Evolutionary conservation across 2,329 filamentous ascomycete genomes (phyloP).

Genomic region (Paraconiothyrium sp.): DNA sequence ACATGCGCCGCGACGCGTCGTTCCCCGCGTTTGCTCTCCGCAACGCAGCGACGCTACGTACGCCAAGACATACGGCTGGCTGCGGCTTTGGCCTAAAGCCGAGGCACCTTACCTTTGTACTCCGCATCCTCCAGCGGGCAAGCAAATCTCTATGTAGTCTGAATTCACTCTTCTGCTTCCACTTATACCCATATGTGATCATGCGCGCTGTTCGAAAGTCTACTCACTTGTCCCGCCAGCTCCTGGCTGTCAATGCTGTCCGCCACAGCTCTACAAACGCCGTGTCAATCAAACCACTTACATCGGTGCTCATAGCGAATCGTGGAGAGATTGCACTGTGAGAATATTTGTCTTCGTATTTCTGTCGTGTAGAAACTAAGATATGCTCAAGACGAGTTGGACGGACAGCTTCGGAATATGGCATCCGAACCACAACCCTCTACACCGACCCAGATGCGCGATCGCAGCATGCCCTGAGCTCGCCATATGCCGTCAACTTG

Average conservation of each 20-base stretch:
- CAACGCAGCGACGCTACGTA: slow-evolving; percentile 16
- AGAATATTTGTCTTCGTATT: slow-evolving; percentile 24
- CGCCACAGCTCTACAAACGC: slow-evolving; percentile 44
- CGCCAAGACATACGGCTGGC: slow-evolving; percentile 34
- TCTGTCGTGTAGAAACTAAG: slow-evolving; percentile 17
- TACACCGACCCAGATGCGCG: slow-evolving; percentile 91
- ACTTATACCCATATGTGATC: slow-evolving; percentile 28
- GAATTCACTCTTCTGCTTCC: slow-evolving; percentile 5
- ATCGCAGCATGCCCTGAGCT: slow-evolving; percentile 87
- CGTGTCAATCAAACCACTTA: slow-evolving; percentile 55
- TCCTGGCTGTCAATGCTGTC: slow-evolving; percentile 41
- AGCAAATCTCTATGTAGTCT: slow-evolving; percentile 28
- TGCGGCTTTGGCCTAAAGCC: slow-evolving; percentile 35
- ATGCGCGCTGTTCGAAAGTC: slow-evolving; percentile 50
- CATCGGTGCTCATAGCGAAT: slow-evolving; percentile 93
- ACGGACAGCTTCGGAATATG: slow-evolving; percentile 84
- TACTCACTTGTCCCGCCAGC: slow-evolving; percentile 44
- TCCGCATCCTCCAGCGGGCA: slow-evolving; percentile 21
- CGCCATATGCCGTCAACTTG: slow-evolving; percentile 83
- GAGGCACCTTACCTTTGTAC: slow-evolving; percentile 31
- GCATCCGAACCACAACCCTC: slow-evolving; percentile 91
- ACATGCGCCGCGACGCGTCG: slow-evolving; percentile 2
- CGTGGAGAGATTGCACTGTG: slow-evolving; percentile 92
- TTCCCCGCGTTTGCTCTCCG: slow-evolving; percentile 14
- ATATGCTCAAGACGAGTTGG: slow-evolving; percentile 72